phyloP scores from a whole-genome alignment of 495 filamentous ascomycete species.

The Neurospora sp. region DNA sequence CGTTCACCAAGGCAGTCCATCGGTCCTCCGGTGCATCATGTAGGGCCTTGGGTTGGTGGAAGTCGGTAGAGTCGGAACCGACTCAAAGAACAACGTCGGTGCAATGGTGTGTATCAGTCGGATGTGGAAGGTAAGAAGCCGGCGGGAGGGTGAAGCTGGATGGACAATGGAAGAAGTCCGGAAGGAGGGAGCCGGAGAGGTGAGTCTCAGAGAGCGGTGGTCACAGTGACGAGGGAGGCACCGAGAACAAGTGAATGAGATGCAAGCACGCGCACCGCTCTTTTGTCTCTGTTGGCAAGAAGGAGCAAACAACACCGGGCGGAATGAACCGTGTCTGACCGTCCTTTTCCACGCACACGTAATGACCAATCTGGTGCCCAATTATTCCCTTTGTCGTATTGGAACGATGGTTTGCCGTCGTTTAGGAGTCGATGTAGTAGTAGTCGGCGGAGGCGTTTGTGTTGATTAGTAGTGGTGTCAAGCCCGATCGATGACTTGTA shows the following conservation, averaged over 20 bases:
- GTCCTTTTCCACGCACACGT: background rate
- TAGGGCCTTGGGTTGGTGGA: background rate
- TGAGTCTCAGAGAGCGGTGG: background rate
- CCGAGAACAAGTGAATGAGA: background rate
- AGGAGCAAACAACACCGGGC: background rate
- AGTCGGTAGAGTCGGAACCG: background rate
- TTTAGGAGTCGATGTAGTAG: background rate
- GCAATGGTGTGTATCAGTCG: background rate
- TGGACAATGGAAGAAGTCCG: background rate
- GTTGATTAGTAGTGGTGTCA: background rate
- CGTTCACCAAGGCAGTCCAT: slow-evolving; percentile 5
- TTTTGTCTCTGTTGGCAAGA: background rate
- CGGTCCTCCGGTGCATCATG: slow-evolving; percentile 7
- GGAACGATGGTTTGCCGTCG: background rate
- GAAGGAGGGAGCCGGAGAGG: background rate
- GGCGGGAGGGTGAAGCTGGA: background rate
- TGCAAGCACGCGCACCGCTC: background rate
- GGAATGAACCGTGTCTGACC: background rate
- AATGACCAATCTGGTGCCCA: background rate
- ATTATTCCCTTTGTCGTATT: background rate
- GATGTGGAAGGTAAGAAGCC: background rate
- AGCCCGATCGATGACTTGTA: background rate
- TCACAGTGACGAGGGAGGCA: background rate
- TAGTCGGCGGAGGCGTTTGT: background rate
- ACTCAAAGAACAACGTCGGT: background rate